phyloP scores from a whole-genome alignment of 164 flowering plant species.

The Piper longum region DNA sequence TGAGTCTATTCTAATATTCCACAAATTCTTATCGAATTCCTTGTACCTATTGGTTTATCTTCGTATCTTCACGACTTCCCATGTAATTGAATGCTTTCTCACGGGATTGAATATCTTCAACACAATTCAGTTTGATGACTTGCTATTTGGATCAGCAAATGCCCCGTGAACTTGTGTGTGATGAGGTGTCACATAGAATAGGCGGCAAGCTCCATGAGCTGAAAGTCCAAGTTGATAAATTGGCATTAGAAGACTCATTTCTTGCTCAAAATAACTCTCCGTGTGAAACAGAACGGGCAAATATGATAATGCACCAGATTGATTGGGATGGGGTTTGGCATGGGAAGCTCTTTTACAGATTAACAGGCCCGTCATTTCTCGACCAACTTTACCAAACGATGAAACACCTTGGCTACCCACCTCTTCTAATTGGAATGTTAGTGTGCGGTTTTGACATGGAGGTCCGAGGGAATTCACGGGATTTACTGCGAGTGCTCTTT shows the following conservation, averaged over 20 bases:
- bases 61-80: too few species aligned
- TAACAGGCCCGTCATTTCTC: constrained; percentile 6
- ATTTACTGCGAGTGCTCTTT: constrained; percentile 73
- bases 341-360: constrained; percentile 19
- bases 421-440: constrained; percentile 15
- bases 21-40: too few species aligned
- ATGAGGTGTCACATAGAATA: constrained; percentile 66
- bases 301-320: constrained; percentile 46
- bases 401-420: constrained; percentile 9
- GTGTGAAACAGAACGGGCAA: constrained; percentile 23
- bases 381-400: constrained; percentile 3
- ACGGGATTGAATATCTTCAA: too few species aligned
- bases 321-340: constrained; percentile 86
- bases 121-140: constrained; percentile 71
- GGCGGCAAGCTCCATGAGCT: constrained; percentile 42
- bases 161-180: constrained; percentile 53
- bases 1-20: too few species aligned
- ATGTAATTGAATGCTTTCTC: too few species aligned
- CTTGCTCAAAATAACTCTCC: constrained; percentile 11
- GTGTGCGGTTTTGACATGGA: constrained; percentile 23
- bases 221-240: constrained; percentile 54
- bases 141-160: constrained; percentile 19
- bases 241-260: constrained; percentile 38
- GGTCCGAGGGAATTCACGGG: constrained; percentile 52
- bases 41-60: too few species aligned